Conservation (phyloP, 768 basidiomycete genomes). For the Pleurotus cornucopiae region DNA sequence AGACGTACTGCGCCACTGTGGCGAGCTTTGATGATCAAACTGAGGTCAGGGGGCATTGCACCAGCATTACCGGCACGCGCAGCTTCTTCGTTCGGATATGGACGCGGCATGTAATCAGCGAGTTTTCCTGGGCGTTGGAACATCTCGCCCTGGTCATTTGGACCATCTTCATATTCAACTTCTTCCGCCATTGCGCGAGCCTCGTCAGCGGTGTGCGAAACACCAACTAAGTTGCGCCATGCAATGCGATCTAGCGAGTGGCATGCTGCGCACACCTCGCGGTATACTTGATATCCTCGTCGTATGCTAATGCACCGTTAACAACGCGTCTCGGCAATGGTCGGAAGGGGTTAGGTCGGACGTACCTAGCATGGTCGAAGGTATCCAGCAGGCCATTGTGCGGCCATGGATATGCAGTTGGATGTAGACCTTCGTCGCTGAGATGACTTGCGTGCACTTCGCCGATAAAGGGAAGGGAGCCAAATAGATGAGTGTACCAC, state of each 20-base stretch:
- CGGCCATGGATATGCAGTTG: constrained; percentile 83
- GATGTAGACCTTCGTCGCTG: constrained; percentile 93
- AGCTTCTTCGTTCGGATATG: constrained; percentile 98
- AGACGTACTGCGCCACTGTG: constrained; percentile 88
- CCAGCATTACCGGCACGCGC: constrained; percentile 92
- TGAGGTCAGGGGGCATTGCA: constrained; percentile 95
- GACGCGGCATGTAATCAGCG: constrained; percentile 91
- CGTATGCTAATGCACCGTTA: constrained; percentile 63
- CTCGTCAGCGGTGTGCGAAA: constrained; percentile 94
- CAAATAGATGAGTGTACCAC: constrained; percentile 96
- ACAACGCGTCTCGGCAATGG: constrained; percentile 10
- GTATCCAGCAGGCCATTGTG: constrained; percentile 86
- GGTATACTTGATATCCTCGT: constrained; percentile 95
- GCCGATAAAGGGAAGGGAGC: constrained; percentile 81
- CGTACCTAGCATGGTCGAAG: constrained; percentile 95
- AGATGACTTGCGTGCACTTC: constrained; percentile 91
- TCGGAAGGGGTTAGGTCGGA: constrained; percentile 16
- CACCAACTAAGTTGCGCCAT: constrained; percentile 98
- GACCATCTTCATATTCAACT: constrained; percentile 94
- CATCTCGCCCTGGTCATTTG: constrained; percentile 94
- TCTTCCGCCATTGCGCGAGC: constrained; percentile 91
- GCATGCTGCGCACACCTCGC: constrained; percentile 98
- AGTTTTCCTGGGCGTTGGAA: constrained; percentile 98
- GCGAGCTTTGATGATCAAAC: constrained; percentile 95
- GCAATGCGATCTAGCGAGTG: constrained; percentile 99